phyloP scores from a whole-genome alignment of 164 flowering plant species.

The Macadamia integrifolia region DNA sequence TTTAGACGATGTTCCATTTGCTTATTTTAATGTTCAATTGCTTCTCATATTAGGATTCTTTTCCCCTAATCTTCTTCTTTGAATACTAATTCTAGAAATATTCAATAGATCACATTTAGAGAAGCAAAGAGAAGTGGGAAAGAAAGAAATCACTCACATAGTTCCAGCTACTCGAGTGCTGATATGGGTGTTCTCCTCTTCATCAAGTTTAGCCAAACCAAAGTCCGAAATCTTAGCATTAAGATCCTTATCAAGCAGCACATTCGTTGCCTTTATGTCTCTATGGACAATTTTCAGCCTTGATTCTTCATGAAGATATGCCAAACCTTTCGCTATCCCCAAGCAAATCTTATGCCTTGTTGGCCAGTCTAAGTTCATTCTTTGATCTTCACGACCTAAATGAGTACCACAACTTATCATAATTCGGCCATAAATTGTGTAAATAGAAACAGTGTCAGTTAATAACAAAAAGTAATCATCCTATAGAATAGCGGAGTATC shows the following conservation, averaged over 20 bases:
- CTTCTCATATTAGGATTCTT: no score
- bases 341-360: conserved; percentile 51
- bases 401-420: neutral
- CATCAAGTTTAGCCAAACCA: conserved; percentile 53
- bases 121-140: neutral
- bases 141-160: conserved; percentile 29
- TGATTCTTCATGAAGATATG: conserved; percentile 77
- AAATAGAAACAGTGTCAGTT: no score
- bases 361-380: conserved; percentile 51
- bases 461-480: no score
- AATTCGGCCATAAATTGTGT: no score
- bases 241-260: conserved; percentile 55
- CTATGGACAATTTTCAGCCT: conserved; percentile 73
- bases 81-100: no score
- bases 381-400: conserved; percentile 31
- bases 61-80: no score
- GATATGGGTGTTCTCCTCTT: conserved; percentile 68
- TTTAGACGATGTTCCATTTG: no score
- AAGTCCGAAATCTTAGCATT: conserved; percentile 45
- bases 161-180: conserved; percentile 82
- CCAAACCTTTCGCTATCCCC: conserved; percentile 67
- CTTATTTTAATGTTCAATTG: no score
- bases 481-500: neutral
- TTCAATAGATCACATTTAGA: neutral
- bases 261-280: conserved; percentile 71